Base-by-base conservation (phyloP, 495 filamentous ascomycete genomes). In the Pyronema omphalodes region DNA sequence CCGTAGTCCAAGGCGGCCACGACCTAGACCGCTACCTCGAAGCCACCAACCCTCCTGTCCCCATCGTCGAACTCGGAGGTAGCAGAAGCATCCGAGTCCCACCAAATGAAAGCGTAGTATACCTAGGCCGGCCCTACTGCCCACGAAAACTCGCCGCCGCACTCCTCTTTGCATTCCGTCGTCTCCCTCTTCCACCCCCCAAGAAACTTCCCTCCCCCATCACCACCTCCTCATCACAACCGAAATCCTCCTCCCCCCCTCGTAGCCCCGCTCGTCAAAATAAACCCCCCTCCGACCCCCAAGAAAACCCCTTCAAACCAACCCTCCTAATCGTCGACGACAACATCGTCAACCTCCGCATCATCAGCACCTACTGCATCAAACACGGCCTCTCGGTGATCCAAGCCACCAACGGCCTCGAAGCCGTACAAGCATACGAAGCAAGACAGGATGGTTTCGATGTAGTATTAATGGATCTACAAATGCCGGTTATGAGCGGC, bases 401-500 rank as follows among this genome's bases (percentile, higher is more conserved):
- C 4, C 75, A 73, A 6, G 80, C 80, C 0, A 64, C 65, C 17
- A 77, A 83, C 51, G 80, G 80, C 3, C 68, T 76, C 1, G 69
- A 76, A 17, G 79, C 79, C 7, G 53, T 81, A 4, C 68, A 80
- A n/a, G 69, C 70, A 17, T 79, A 73, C 55, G 55, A 61, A 23
- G 40, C 56, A 14, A 53, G 54, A 3, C 58, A 56, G 0, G 56
- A 53, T 9, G 54, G 64, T 14, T 73, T 67, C 53, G 44, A 47
- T 29, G 44, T 47, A 3, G 18, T 47, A 3, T 18, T 47, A 3
- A 47, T 47, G 44, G 80, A 14, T 43, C 34, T 51, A 3, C 48
- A 73, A 54, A 86, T 88, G 83, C 83, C 83, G 0, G 66, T 85
- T 0, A 76, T 86, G 70, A 74, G 82, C 52, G 82, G 82, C 3